These are phyloP conservation scores for Sedum album DNA, from an alignment of 164 flowering plant species.

Conservation along the genomic window DNA sequence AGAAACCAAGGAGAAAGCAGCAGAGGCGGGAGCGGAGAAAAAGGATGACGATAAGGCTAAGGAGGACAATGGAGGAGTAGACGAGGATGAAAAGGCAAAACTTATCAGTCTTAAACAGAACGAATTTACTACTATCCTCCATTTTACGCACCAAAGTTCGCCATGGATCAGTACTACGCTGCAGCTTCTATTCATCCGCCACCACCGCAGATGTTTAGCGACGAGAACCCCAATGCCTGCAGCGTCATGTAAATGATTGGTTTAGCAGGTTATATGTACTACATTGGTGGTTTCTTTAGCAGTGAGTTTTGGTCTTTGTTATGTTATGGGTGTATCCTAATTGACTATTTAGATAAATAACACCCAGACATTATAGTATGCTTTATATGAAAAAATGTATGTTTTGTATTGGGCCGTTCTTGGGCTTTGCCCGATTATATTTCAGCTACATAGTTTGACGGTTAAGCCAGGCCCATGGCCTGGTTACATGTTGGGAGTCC, in stretches of 20 bases:
- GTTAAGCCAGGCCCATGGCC: too few relatives aligned
- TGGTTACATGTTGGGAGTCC: too few relatives aligned
- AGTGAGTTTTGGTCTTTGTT: background rate
- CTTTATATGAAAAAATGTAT: too few relatives aligned
- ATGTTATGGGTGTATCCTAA: too few relatives aligned
- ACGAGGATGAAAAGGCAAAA: conserved; percentile 14
- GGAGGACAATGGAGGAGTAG: conserved; percentile 24
- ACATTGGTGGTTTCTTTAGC: background rate
- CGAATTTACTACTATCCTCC: conserved; percentile 26
- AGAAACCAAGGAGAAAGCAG: conserved; percentile 10
- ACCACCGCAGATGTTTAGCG: conserved; percentile 49
- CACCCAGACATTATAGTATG: too few relatives aligned
- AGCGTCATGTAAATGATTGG: conserved; percentile 25
- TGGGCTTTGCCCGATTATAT: too few relatives aligned
- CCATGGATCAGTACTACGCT: background rate
- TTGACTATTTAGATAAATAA: too few relatives aligned
- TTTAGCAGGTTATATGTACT: background rate
- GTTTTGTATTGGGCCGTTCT: too few relatives aligned
- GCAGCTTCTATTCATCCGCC: conserved; percentile 24
- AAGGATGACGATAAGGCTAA: conserved; percentile 17
- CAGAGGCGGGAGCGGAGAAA: conserved; percentile 8
- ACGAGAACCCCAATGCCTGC: conserved; percentile 49
- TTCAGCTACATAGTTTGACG: too few relatives aligned
- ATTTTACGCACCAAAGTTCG: background rate
- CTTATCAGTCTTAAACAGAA: conserved; percentile 37